These are phyloP conservation scores for Rossbeevera mucosa DNA, from an alignment of 768 basidiomycete genomes.

Conservation along the genomic window DNA sequence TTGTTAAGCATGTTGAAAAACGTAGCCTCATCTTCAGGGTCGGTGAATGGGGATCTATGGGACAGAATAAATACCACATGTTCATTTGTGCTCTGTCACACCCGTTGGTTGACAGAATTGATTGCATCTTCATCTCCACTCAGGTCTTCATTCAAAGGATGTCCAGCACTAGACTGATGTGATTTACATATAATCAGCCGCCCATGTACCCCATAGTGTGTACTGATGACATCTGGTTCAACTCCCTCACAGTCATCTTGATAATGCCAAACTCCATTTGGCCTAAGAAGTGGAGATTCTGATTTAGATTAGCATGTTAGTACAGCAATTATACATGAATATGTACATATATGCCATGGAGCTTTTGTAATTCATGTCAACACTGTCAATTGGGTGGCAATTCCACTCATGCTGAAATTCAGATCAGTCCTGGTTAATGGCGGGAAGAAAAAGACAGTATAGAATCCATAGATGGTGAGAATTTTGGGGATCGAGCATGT, in stretches of 20 bases:
- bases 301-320: not conserved
- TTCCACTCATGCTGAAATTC: conserved; percentile 36
- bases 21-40: not conserved
- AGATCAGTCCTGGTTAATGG: not conserved
- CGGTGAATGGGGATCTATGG: conserved; percentile 6
- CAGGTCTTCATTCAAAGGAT: conserved; percentile 1
- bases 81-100: not conserved
- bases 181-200: not conserved
- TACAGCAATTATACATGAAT: not conserved
- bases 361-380: conserved; percentile 7
- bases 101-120: not conserved
- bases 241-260: not conserved
- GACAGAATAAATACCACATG: conserved; percentile 1
- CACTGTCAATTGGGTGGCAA: conserved; percentile 24
- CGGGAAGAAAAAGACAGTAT: not conserved
- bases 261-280: conserved; percentile 11
- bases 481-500: not conserved
- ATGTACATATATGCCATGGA: conserved; percentile 3
- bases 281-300: conserved; percentile 13
- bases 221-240: not conserved
- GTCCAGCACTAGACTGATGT: not conserved
- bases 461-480: not conserved
- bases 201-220: not conserved
- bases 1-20: conserved; percentile 2
- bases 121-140: not conserved